These are phyloP conservation scores for Syncephalastrum racemosum DNA, from an alignment of 371 early-diverging fungal species.

Conservation along the genomic window DNA sequence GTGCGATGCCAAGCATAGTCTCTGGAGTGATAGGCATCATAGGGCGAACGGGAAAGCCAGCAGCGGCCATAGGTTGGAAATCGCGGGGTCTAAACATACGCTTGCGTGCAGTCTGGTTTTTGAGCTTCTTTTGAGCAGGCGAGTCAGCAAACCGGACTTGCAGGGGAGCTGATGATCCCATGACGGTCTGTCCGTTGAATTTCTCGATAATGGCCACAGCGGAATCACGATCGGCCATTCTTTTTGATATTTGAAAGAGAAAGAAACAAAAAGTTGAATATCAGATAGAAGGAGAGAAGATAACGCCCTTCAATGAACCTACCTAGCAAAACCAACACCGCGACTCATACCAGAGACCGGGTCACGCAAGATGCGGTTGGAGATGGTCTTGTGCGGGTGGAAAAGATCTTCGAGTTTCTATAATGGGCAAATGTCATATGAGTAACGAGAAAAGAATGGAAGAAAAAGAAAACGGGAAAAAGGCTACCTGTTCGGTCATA, in stretches of 20 bases:
- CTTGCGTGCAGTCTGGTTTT: conserved; percentile 40
- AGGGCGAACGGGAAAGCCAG: conserved; percentile 30
- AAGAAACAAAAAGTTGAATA: too few species aligned
- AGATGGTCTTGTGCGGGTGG: conserved; percentile 63
- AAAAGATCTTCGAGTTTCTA: conserved; percentile 68
- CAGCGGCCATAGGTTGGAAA: conserved; percentile 31
- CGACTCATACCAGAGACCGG: conserved; percentile 56
- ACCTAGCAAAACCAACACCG: conserved; percentile 84
- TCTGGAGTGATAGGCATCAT: conserved; percentile 53
- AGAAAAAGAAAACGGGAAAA: too few species aligned
- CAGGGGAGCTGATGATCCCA: conserved; percentile 66
- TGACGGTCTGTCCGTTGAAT: conserved; percentile 64
- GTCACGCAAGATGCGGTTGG: conserved; percentile 74
- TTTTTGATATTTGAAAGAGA: conserved; percentile 12
- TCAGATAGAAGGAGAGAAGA: too few species aligned
- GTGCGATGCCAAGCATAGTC: conserved; percentile 42
- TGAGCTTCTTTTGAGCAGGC: conserved; percentile 76
- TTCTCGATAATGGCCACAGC: conserved; percentile 68
- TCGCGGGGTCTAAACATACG: conserved; percentile 31
- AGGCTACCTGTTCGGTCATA: conserved; percentile 65
- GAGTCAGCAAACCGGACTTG: conserved; percentile 86
- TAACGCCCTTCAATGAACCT: conserved; percentile 9
- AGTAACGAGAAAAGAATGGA: not conserved
- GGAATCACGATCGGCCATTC: conserved; percentile 70
- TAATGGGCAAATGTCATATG: conserved; percentile 2